These are phyloP conservation scores for Pittosporum tobira DNA, from an alignment of 129 eudicot genomes.

Conservation along the genomic window DNA sequence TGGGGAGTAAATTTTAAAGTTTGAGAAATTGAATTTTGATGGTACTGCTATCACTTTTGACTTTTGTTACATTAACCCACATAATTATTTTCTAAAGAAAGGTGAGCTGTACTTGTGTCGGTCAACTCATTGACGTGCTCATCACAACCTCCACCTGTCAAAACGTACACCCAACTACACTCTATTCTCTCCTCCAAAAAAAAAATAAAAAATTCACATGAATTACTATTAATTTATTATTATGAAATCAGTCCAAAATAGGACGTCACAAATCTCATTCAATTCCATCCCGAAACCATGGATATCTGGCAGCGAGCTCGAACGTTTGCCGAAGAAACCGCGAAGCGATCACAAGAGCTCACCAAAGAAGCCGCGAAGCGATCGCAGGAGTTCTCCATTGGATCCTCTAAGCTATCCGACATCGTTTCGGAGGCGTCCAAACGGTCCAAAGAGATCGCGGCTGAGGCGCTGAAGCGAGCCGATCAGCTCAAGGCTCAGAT, in stretches of 20 bases:
- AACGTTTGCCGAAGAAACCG: constrained; percentile 75
- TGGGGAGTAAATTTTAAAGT: too few relatives aligned
- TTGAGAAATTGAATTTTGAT: too few relatives aligned
- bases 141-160: constrained; percentile 12
- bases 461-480: constrained; percentile 68
- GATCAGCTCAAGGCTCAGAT: constrained; percentile 81
- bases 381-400: constrained; percentile 45
- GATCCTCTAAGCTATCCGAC: constrained; percentile 36
- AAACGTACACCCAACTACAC: constrained; percentile 30
- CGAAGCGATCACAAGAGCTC: constrained; percentile 56
- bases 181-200: constrained; percentile 5
- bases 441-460: constrained; percentile 57
- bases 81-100: too few relatives aligned
- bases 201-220: background rate
- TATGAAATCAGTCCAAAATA: background rate
- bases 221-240: background rate
- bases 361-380: constrained; percentile 46
- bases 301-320: constrained; percentile 82
- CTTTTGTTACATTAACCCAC: too few relatives aligned
- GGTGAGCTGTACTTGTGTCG: too few relatives aligned
- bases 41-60: too few relatives aligned
- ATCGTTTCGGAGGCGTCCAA: too few relatives aligned
- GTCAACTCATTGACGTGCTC: too few relatives aligned
- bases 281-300: constrained; percentile 27
- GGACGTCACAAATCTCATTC: background rate